Conservation (phyloP, 225 moss, liverwort and hornwort species). For the Rhytidiadelphus loreus region DNA sequence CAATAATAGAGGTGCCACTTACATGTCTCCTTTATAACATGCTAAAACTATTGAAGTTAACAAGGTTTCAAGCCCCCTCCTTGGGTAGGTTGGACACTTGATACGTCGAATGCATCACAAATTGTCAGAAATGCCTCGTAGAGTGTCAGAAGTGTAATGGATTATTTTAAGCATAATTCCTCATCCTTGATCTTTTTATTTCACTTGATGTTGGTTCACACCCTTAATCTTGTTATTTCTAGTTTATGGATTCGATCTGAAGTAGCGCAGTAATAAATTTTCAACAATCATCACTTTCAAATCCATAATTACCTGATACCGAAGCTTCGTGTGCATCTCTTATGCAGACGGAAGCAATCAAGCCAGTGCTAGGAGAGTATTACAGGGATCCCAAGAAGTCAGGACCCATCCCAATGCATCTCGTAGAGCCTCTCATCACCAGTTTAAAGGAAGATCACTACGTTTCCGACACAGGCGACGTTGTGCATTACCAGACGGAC, state of each 20-base stretch:
- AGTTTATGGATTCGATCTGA: neutral
- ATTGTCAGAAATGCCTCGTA: neutral
- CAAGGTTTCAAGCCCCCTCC: neutral
- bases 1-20: neutral
- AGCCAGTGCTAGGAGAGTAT: conserved; percentile 76
- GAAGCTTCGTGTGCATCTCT: neutral
- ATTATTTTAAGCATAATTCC: no score
- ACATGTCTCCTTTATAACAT: neutral
- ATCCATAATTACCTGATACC: neutral
- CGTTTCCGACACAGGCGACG: conserved; percentile 59
- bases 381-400: conserved; percentile 79
- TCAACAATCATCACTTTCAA: neutral
- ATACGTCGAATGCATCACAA: neutral
- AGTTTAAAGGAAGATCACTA: conserved; percentile 66
- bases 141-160: neutral
- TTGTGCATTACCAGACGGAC: conserved; percentile 60
- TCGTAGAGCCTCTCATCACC: conserved; percentile 39
- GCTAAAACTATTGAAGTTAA: neutral
- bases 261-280: neutral
- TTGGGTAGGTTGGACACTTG: neutral
- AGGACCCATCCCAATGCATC: conserved; percentile 61
- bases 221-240: neutral
- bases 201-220: neutral
- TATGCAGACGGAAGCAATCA: conserved; percentile 71
- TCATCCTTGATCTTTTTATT: neutral